Evolutionary conservation across 106 monocot species (phyloP).

Genomic region (Dendrobium officinale): DNA sequence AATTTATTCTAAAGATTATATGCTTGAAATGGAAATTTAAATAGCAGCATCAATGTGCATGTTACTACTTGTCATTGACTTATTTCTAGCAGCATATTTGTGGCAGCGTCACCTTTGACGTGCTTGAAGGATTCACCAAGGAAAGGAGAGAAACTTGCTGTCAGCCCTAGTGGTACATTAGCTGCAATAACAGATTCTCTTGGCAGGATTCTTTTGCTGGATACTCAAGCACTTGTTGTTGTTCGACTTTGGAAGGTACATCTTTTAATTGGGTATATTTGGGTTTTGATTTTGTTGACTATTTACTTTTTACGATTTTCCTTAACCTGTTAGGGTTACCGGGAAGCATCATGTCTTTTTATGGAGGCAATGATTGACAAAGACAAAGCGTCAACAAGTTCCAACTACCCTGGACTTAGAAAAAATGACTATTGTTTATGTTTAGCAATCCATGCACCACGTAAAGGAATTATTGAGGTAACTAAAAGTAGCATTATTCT

Average conservation of each 20-base stretch:
- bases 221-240: slow-evolving; percentile 92
- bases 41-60: neutral
- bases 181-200: slow-evolving; percentile 97
- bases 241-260: slow-evolving; percentile 94
- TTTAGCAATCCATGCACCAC: slow-evolving; percentile 89
- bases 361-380: slow-evolving; percentile 65
- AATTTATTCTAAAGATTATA: neutral
- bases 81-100: slow-evolving; percentile 26
- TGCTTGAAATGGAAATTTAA: neutral
- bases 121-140: slow-evolving; percentile 91
- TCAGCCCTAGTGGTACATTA: slow-evolving; percentile 87
- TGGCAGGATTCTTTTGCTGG: slow-evolving; percentile 80
- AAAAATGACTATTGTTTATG: slow-evolving; percentile 89
- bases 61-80: neutral
- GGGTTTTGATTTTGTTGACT: slow-evolving; percentile 1
- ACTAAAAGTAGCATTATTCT: neutral
- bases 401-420: slow-evolving; percentile 25
- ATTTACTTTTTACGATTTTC: neutral
- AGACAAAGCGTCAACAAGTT: slow-evolving; percentile 61
- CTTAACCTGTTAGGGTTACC: slow-evolving; percentile 66
- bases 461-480: slow-evolving; percentile 96
- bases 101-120: slow-evolving; percentile 82
- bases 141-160: slow-evolving; percentile 82
- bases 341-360: slow-evolving; percentile 91
- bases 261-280: slow-evolving; percentile 1